Evolutionary conservation across 1,284 basidiomycete genomes (phyloP).

Genomic region (Prillingera fragicola): DNA sequence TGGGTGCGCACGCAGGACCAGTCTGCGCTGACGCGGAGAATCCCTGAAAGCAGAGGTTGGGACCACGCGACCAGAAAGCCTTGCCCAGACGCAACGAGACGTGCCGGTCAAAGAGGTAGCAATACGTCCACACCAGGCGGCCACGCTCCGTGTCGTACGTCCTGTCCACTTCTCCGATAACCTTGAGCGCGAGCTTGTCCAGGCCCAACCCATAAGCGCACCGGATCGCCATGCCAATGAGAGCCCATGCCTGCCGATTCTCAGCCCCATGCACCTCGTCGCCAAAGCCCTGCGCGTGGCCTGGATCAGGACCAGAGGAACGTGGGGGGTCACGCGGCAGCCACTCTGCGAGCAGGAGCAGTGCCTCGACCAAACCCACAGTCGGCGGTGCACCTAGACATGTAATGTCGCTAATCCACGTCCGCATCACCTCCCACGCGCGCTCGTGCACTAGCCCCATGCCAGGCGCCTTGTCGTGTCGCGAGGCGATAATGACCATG

Average conservation of each 20-base stretch:
- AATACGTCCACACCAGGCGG: constrained; percentile 46
- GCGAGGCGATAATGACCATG: constrained; percentile 48
- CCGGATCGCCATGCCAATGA: constrained; percentile 44
- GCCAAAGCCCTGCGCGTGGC: constrained; percentile 28
- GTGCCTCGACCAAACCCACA: constrained; percentile 43
- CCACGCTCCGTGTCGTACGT: constrained; percentile 41
- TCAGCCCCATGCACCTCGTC: constrained; percentile 42
- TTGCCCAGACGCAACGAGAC: constrained; percentile 45
- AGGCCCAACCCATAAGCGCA: constrained; percentile 43
- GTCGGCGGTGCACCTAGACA: constrained; percentile 42
- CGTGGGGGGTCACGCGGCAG: constrained; percentile 39
- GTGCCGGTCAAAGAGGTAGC: constrained; percentile 47
- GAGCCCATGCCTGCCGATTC: constrained; percentile 46
- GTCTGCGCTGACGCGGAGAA: constrained; percentile 44
- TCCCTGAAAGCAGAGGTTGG: constrained; percentile 45
- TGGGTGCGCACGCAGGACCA: constrained; percentile 38
- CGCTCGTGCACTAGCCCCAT: constrained; percentile 40
- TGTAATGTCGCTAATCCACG: constrained; percentile 42
- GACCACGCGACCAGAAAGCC: constrained; percentile 48
- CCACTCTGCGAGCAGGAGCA: constrained; percentile 46
- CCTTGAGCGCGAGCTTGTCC: constrained; percentile 40
- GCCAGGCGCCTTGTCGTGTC: constrained; percentile 31
- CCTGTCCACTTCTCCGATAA: constrained; percentile 32
- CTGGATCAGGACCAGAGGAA: constrained; percentile 16
- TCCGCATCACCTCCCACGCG: constrained; percentile 43